These are phyloP conservation scores for Myriosclerotinia duriaeana DNA, from an alignment of 2,329 filamentous ascomycete genomes.

Conservation along the genomic window DNA sequence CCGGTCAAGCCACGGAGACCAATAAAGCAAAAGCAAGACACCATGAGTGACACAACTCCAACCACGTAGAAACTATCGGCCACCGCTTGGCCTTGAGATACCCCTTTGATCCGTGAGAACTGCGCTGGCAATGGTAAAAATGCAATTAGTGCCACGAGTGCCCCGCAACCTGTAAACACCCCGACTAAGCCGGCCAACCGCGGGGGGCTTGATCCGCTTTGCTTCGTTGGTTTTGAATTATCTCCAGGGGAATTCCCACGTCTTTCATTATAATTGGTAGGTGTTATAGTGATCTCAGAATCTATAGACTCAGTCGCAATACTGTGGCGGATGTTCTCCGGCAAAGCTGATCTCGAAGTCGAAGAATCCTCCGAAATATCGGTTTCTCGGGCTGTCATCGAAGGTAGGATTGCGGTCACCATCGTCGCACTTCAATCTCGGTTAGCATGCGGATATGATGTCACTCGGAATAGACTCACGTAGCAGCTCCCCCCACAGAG, in stretches of 20 bases:
- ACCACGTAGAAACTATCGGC: constrained; percentile 87
- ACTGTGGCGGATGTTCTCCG: constrained; percentile 48
- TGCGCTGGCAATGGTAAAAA: constrained; percentile 86
- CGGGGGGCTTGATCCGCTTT: constrained; percentile 49
- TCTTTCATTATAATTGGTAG: constrained; percentile 49
- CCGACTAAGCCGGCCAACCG: constrained; percentile 86
- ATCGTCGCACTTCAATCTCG: constrained; percentile 67
- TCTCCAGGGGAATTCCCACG: constrained; percentile 19
- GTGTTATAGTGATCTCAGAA: constrained; percentile 75
- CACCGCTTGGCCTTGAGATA: constrained; percentile 72
- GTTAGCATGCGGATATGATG: constrained; percentile 22
- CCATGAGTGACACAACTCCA: constrained; percentile 65
- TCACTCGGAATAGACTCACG: constrained; percentile 50
- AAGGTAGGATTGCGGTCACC: constrained; percentile 92
- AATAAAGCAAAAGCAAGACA: constrained; percentile 74
- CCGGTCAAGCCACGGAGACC: constrained; percentile 69
- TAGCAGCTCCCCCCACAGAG: constrained; percentile 86
- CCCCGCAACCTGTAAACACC: constrained; percentile 87
- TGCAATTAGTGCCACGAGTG: constrained; percentile 74
- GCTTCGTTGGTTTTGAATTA: constrained; percentile 26
- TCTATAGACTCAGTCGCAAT: constrained; percentile 67
- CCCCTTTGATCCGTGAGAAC: constrained; percentile 69
- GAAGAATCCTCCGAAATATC: constrained; percentile 31
- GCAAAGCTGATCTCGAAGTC: constrained; percentile 23
- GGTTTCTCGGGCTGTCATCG: constrained; percentile 51